Evolutionary conservation across 306 rosid species (phyloP).

Genomic region (Argentina anserina): DNA sequence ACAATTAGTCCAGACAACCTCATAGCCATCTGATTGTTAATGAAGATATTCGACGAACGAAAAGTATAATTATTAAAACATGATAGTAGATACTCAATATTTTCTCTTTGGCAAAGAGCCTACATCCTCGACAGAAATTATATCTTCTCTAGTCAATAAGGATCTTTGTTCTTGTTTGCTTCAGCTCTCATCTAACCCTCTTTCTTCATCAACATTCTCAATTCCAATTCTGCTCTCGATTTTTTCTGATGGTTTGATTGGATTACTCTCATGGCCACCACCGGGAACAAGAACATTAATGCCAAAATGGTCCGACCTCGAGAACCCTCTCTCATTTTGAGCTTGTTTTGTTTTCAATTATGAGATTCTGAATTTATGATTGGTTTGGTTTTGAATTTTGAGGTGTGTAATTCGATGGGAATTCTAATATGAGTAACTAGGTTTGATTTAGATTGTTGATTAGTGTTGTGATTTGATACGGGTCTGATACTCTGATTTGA

Average conservation of each 20-base stretch:
- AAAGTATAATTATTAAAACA: too few species aligned
- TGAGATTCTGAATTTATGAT: background rate
- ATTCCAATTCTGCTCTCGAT: background rate
- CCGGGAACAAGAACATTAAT: constrained; percentile 57
- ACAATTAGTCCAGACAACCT: too few species aligned
- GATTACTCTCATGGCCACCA: constrained; percentile 46
- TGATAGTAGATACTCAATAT: too few species aligned
- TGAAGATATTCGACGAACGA: too few species aligned
- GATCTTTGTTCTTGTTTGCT: too few species aligned
- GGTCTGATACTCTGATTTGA: background rate
- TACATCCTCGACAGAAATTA: too few species aligned
- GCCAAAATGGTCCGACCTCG: constrained; percentile 48
- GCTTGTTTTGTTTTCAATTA: constrained; percentile 7
- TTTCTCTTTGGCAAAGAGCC: too few species aligned
- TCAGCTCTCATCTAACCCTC: too few species aligned
- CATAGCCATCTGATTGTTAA: too few species aligned
- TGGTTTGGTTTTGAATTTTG: background rate
- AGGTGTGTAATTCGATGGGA: background rate
- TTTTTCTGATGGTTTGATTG: constrained; percentile 4
- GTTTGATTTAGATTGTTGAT: constrained; percentile 1
- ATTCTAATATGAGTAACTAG: constrained; percentile 1
- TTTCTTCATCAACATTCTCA: too few species aligned
- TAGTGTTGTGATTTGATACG: background rate
- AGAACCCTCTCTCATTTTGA: too few species aligned
- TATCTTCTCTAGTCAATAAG: too few species aligned